Evolutionary conservation across 73 alveolate species (phyloP), one percentile per base, ranked within the genome.

Genomic region (Tetrahymena borealis): DNA sequence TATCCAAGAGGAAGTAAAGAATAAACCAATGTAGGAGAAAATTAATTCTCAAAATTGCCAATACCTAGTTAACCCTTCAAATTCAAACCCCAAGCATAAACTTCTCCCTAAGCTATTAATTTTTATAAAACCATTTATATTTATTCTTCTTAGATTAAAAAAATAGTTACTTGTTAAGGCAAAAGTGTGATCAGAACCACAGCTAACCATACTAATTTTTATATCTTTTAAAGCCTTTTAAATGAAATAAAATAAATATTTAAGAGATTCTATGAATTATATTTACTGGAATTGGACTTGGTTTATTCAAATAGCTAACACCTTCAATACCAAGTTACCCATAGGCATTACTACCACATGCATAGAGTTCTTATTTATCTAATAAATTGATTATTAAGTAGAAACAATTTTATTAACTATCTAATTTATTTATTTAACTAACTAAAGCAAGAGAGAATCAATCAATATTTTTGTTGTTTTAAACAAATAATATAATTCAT

Each of bases 131-230:
- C 7, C n/a, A 24, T 60, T 20, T 24, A 60, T 60, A n/a, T n/a
- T n/a, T n/a, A n/a, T n/a, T n/a, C n/a, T n/a, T n/a, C n/a, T n/a
- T n/a, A n/a, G n/a, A n/a, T 60, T 60, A 60, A 60, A 24, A 24
- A 60, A 60, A 60, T 60, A n/a, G n/a, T 60, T 60, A 60, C 85
- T 60, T 60, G 85, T 60, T 60, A 60, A 60, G 5, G 85, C 85
- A 33, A 93, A 93, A 37, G 95, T 93, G 18, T 93, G 95, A 40
- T 93, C 95, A 32, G 95, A 91, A 33, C 95, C 95, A 33, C 95
- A 93, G 18, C 78, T 91, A n/a, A 93, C 39, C 18, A 40, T 79
- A 24, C 93, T 39, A 39, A 93, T 93, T 90, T 92, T 93, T 31
- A 79, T 28, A 93, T 93, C 95, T 78, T 93, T 93, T 40, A 93